These are phyloP conservation scores for Candida nitratophila DNA, from an alignment of 805 yeast species.

Conservation along the genomic window DNA sequence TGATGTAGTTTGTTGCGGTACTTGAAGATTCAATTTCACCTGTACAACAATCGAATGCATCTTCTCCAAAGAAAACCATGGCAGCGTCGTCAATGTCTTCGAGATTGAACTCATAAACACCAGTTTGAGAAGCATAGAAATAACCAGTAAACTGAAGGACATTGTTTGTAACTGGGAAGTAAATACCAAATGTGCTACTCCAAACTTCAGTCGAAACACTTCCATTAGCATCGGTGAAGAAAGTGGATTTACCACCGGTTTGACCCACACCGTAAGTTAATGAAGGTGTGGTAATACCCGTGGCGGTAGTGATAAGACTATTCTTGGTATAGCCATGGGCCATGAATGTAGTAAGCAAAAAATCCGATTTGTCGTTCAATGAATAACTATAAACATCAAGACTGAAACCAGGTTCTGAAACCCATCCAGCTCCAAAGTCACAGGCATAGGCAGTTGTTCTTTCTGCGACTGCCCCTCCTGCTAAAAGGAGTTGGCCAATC, in stretches of 20 bases:
- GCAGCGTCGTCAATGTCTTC: constrained; percentile 18
- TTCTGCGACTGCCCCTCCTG: no score
- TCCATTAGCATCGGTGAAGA: neutral
- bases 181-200: neutral
- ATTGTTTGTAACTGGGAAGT: neutral
- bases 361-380: neutral
- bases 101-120: constrained; percentile 14
- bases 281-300: neutral
- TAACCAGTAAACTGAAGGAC: constrained; percentile 19
- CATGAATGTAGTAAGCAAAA: neutral
- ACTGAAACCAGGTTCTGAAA: no score
- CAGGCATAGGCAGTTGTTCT: no score
- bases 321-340: neutral
- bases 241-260: no score
- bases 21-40: neutral
- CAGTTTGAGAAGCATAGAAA: constrained; percentile 20
- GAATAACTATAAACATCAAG: no score
- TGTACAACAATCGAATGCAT: constrained; percentile 25
- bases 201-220: neutral
- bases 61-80: constrained; percentile 20
- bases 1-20: no score
- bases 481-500: no score
- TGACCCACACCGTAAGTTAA: neutral
- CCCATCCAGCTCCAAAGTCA: no score
- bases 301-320: neutral